Percentiles rank a stretch among this genome's conserved stretches.
phyloP scores from a whole-genome alignment of 2,329 filamentous ascomycete species.

The Zasmidium angulare region DNA sequence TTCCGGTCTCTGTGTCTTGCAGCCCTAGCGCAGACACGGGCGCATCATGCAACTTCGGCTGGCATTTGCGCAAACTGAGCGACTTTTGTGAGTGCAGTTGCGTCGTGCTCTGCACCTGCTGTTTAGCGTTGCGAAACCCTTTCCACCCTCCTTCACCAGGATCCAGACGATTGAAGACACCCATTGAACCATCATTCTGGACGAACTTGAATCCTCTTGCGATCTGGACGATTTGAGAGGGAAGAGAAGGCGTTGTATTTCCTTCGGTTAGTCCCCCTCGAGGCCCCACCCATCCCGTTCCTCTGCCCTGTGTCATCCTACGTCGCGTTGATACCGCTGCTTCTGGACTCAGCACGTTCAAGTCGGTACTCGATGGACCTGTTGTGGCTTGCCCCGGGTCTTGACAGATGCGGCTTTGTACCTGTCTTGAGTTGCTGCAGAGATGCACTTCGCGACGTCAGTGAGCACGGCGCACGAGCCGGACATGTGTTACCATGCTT shows the following conservation, averaged over 20 bases:
- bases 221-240: constrained; percentile 24
- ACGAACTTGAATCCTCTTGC: constrained; percentile 21
- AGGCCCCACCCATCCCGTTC: constrained; percentile 44
- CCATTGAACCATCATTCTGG: constrained; percentile 16
- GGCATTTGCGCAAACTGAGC: constrained; percentile 37
- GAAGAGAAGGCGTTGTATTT: constrained; percentile 33
- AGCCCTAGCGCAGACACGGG: constrained; percentile 33
- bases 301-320: constrained; percentile 39
- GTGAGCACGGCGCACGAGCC: constrained; percentile 27
- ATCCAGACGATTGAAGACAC: constrained; percentile 22
- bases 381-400: constrained; percentile 34
- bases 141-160: constrained; percentile 21
- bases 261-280: constrained; percentile 30
- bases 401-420: constrained; percentile 23
- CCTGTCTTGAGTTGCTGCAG: constrained; percentile 32
- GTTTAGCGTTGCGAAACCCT: constrained; percentile 26
- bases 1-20: constrained; percentile 23
- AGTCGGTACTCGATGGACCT: constrained; percentile 31
- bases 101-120: constrained; percentile 37
- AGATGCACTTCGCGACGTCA: constrained; percentile 22
- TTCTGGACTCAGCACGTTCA: constrained; percentile 35
- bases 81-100: constrained; percentile 36
- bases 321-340: constrained; percentile 37
- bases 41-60: constrained; percentile 41
- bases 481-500: constrained; percentile 36